Conservation (phyloP, 495 filamentous ascomycete species). For the Xylaria cubensis region DNA sequence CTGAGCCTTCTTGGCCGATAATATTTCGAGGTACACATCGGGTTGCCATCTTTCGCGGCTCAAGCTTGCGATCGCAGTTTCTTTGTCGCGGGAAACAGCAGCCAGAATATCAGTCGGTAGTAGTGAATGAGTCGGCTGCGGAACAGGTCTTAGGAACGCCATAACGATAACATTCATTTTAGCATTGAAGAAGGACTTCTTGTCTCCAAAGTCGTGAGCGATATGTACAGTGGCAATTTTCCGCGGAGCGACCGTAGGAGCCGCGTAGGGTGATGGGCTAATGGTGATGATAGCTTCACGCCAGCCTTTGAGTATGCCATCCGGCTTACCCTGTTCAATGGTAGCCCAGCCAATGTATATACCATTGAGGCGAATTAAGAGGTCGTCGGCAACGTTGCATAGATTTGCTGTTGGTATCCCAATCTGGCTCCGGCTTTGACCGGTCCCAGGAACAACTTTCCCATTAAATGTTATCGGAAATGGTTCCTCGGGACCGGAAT, state of each 20-base stretch:
- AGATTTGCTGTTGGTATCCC: constrained; percentile 52
- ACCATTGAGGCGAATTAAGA: constrained; percentile 59
- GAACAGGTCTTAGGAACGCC: constrained; percentile 57
- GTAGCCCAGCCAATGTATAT: constrained; percentile 70
- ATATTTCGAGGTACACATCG: constrained; percentile 39
- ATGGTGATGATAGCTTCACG: constrained; percentile 60
- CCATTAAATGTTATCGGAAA: constrained; percentile 65
- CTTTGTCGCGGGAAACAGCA: constrained; percentile 56
- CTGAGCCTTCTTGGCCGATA: constrained; percentile 37
- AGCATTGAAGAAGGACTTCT: constrained; percentile 39
- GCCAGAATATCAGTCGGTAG: constrained; percentile 50
- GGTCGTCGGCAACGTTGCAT: constrained; percentile 49
- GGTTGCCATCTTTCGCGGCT: constrained; percentile 61
- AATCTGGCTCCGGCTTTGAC: constrained; percentile 38
- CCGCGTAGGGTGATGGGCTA: constrained; percentile 47
- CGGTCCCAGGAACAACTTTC: constrained; percentile 46
- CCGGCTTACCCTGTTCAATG: constrained; percentile 39
- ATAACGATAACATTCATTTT: constrained; percentile 61
- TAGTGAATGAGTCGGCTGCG: constrained; percentile 41
- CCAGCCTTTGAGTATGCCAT: constrained; percentile 47
- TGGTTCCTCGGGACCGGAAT: constrained; percentile 61
- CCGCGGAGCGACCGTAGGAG: constrained; percentile 48
- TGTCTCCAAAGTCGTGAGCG: constrained; percentile 55
- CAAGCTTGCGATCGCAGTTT: constrained; percentile 57
- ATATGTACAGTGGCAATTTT: constrained; percentile 51